A percentile compares a stretch with the other conserved stretches of the same genome.
These are phyloP conservation scores for Fraxinus cuspidata DNA, from an alignment of 257 asterid species.

Conservation along the genomic window DNA sequence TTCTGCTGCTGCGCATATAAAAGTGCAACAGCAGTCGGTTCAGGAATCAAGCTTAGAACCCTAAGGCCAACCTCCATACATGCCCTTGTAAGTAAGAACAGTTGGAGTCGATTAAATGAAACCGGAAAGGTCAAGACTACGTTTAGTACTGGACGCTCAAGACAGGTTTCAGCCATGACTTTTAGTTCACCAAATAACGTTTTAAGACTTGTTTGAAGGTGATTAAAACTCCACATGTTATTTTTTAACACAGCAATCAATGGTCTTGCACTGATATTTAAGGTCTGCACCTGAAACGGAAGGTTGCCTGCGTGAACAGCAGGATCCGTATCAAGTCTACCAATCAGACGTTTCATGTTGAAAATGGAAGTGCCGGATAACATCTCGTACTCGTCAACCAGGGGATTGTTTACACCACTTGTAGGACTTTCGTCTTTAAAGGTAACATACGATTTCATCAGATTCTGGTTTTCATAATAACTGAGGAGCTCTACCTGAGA, in stretches of 20 bases:
- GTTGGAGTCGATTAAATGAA: conserved; percentile 75
- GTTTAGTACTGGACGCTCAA: conserved; percentile 56
- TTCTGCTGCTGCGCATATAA: conserved; percentile 54
- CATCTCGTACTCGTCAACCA: conserved; percentile 67
- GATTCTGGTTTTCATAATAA: conserved; percentile 61
- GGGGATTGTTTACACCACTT: conserved; percentile 64
- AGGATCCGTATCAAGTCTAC: conserved; percentile 83
- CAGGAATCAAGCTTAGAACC: conserved; percentile 81
- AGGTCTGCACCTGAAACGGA: conserved; percentile 75
- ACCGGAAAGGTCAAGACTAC: conserved; percentile 73
- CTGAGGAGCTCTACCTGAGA: conserved; percentile 64
- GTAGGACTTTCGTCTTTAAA: conserved; percentile 66
- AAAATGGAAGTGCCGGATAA: conserved; percentile 70
- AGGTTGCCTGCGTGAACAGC: conserved; percentile 72
- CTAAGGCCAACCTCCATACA: conserved; percentile 93
- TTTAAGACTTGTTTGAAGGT: conserved; percentile 86
- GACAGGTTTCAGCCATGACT: conserved; percentile 60
- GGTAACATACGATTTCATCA: conserved; percentile 62
- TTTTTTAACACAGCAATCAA: conserved; percentile 73
- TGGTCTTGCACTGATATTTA: conserved; percentile 73
- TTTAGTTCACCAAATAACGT: conserved; percentile 67
- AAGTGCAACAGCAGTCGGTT: conserved; percentile 85
- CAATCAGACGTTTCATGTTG: conserved; percentile 70
- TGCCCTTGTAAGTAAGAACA: conserved; percentile 62
- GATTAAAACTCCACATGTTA: conserved; percentile 76